Evolutionary conservation across 257 asterid species (phyloP), one percentile per base, ranked within the genome.

Genomic region (Eustoma russellianum): DNA sequence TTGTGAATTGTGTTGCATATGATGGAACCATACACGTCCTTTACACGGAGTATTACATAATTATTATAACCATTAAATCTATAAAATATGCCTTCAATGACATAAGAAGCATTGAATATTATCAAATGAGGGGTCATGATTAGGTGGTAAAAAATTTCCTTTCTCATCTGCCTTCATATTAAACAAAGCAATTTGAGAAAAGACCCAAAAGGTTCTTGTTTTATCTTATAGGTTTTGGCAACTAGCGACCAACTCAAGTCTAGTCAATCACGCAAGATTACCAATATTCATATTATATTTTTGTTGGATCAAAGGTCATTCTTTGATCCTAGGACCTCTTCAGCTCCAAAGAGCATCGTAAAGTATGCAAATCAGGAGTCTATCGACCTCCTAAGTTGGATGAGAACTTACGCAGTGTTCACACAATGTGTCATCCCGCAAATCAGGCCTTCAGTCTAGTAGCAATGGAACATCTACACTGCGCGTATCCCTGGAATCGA

Each of bases 61-160:
- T 13, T 34, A 6, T 28, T n/a, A 33, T 18, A 35, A 53, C 41
- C 11, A 24, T 24, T 15, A 4, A 17, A 3, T n/a, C 6, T 28
- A 13, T 17, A 18, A 9, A 34, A 34, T 53, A n/a, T 63, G 54
- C 12, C 56, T n/a, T 41, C 62, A 35, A 56, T 62, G 71, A 66
- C 69, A 56, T 51, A 70, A 65, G 72, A 66, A 61, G 46, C 66
- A 45, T 70, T 18, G 52, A 52, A 61, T 48, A 66, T 50, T 5
- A 66, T 52, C 43, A n/a, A 15, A 16, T 52, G 56, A 66, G 41
- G 46, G 68, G 56, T 18, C 53, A 61, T 53, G 68, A 49, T 61
- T 61, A 67, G 68, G 64, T 67, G 44, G 17, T 41, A 43, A 33
- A 61, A 55, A 55, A 18, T 41, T 18, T 13, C 38, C 43, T 38